These are phyloP conservation scores for Candida sanyaensis DNA, from an alignment of 1,139 yeast species.

Conservation along the genomic window DNA sequence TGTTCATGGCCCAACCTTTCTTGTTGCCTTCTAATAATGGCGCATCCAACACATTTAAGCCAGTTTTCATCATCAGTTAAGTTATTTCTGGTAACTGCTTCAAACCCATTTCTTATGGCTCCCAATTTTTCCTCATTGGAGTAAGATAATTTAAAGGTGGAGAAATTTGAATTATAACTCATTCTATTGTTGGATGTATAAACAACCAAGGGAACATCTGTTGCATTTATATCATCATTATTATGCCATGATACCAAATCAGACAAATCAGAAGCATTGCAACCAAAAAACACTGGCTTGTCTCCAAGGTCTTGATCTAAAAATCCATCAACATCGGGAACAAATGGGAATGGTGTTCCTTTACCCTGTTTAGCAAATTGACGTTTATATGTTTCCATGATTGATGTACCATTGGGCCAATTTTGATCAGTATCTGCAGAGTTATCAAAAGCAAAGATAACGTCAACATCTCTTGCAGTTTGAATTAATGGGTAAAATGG, in stretches of 20 bases:
- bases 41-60: slow-evolving; percentile 55
- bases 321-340: slow-evolving; percentile 34
- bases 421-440: slow-evolving; percentile 69
- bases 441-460: slow-evolving; percentile 80
- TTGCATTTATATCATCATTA: slow-evolving; percentile 25
- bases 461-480: slow-evolving; percentile 70
- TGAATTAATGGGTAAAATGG: slow-evolving; percentile 80
- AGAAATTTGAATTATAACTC: slow-evolving; percentile 36
- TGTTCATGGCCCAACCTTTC: slow-evolving; percentile 67
- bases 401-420: slow-evolving; percentile 82
- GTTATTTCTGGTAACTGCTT: slow-evolving; percentile 36
- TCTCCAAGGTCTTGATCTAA: slow-evolving; percentile 27
- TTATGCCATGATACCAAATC: slow-evolving; percentile 30
- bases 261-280: slow-evolving; percentile 33
- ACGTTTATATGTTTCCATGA: slow-evolving; percentile 54
- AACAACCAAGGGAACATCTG: slow-evolving; percentile 44
- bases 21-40: slow-evolving; percentile 78
- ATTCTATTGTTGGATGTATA: slow-evolving; percentile 36
- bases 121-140: slow-evolving; percentile 33
- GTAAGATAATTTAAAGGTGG: slow-evolving; percentile 42
- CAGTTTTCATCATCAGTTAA: slow-evolving; percentile 35
- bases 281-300: slow-evolving; percentile 45
- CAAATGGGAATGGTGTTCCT: slow-evolving; percentile 43
- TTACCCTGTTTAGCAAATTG: slow-evolving; percentile 47
- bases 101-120: slow-evolving; percentile 42